Evolutionary conservation across 2,329 filamentous ascomycete species (phyloP).

Genomic region (Curvularia eragrostidis): DNA sequence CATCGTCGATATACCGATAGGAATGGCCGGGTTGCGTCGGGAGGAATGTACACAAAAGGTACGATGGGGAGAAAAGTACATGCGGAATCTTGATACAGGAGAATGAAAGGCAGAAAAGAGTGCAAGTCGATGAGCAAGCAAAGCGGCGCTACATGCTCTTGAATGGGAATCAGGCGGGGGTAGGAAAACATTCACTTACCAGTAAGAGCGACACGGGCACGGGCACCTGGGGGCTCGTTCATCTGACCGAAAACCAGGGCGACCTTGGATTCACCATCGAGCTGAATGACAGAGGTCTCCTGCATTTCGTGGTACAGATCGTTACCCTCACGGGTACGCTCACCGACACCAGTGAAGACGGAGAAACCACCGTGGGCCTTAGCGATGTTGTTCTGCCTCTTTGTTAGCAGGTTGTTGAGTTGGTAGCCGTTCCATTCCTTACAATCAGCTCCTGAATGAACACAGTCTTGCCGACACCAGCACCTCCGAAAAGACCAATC

Average conservation of each 20-base stretch:
- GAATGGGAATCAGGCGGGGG: neutral
- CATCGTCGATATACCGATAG: neutral
- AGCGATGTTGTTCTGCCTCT: conserved; percentile 91
- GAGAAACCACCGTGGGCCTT: conserved; percentile 99
- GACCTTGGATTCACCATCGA: conserved; percentile 99
- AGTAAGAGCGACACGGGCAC: conserved; percentile 99
- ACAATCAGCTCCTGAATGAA: conserved; percentile 99
- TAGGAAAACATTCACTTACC: conserved; percentile 53
- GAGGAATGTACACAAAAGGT: neutral
- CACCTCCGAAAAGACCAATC: conserved; percentile 99
- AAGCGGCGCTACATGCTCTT: neutral
- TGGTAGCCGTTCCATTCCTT: conserved; percentile 43
- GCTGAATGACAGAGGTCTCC: conserved; percentile 99
- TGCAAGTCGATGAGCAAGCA: neutral
- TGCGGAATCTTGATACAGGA: neutral
- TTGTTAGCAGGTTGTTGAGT: conserved; percentile 32
- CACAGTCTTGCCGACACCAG: conserved; percentile 99
- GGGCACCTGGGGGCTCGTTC: conserved; percentile 99
- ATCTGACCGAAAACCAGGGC: conserved; percentile 99
- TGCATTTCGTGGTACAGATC: conserved; percentile 99
- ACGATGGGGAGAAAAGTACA: neutral
- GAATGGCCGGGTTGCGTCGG: neutral
- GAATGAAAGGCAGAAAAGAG: neutral
- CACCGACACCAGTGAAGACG: conserved; percentile 99
- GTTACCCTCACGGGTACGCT: conserved; percentile 99